Conservation (phyloP, 331 rosid genomes). For the Prunus yedoensis region DNA sequence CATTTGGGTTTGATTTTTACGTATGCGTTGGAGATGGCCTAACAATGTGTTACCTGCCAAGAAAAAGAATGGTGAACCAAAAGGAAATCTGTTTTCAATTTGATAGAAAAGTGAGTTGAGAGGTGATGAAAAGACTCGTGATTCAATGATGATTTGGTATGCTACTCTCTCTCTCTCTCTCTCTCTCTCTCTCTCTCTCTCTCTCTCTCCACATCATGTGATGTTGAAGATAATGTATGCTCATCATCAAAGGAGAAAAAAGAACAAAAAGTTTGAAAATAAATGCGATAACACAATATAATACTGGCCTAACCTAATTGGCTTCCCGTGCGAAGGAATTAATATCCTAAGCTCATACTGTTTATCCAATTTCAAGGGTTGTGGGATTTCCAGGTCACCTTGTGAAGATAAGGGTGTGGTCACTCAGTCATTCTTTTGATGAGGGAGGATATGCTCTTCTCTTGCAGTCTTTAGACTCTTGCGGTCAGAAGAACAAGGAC, state of each 20-base stretch:
- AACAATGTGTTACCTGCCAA: too few species aligned
- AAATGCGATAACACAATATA: too few species aligned
- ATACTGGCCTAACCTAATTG: too few species aligned
- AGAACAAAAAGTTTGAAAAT: background rate
- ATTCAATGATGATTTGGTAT: background rate
- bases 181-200: background rate
- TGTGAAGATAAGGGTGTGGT: slow-evolving; percentile 38
- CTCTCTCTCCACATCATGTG: background rate
- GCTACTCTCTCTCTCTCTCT: too few species aligned
- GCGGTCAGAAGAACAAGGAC: slow-evolving; percentile 15
- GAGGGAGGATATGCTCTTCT: background rate
- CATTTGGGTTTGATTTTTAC: too few species aligned
- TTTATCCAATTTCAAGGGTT: slow-evolving; percentile 57
- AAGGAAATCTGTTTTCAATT: background rate
- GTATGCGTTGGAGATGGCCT: too few species aligned
- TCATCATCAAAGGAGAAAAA: background rate
- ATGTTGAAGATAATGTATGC: background rate
- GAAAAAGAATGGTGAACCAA: background rate
- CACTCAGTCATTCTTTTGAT: background rate
- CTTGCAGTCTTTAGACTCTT: background rate
- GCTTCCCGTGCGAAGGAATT: background rate
- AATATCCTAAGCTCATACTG: too few species aligned
- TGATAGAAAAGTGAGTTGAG: background rate
- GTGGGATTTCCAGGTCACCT: slow-evolving; percentile 39
- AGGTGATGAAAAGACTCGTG: background rate